Percentiles rank a stretch among this genome's conserved stretches.
These are phyloP conservation scores for Colletotrichum limetticola DNA, from an alignment of 2,329 filamentous ascomycete species.

Conservation along the genomic window DNA sequence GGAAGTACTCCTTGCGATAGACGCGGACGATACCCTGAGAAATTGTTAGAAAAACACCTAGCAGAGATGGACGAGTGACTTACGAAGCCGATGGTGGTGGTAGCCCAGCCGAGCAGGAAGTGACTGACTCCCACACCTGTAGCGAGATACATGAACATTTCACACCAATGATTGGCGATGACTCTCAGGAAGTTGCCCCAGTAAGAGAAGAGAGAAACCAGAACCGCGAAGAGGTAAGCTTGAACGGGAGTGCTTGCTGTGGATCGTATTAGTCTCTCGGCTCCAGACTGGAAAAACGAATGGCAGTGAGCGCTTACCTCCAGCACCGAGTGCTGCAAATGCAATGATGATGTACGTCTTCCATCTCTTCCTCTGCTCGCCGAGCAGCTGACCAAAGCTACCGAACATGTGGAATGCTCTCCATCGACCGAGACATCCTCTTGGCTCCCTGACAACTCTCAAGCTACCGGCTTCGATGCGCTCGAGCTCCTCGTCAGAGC, in stretches of 20 bases:
- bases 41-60: not conserved
- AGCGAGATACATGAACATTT: constrained; percentile 32
- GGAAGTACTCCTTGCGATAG: constrained; percentile 43
- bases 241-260: constrained; percentile 30
- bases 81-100: constrained; percentile 33
- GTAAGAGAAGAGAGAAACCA: constrained; percentile 31
- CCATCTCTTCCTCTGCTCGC: constrained; percentile 33
- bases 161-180: constrained; percentile 52
- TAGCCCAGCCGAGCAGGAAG: constrained; percentile 44
- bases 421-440: constrained; percentile 7
- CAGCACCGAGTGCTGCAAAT: constrained; percentile 30
- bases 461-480: not conserved
- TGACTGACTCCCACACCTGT: constrained; percentile 40
- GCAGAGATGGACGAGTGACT: constrained; percentile 42
- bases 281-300: not conserved
- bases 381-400: constrained; percentile 29
- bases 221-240: constrained; percentile 31
- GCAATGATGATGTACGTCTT: constrained; percentile 28
- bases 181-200: constrained; percentile 29
- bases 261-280: not conserved
- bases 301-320: not conserved
- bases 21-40: constrained; percentile 28
- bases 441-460: constrained; percentile 17
- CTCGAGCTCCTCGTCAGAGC: constrained; percentile 29
- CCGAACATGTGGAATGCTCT: constrained; percentile 19